Base-by-base conservation (phyloP, 306 rosid species). In the Pterocarpus macrocarpus region DNA sequence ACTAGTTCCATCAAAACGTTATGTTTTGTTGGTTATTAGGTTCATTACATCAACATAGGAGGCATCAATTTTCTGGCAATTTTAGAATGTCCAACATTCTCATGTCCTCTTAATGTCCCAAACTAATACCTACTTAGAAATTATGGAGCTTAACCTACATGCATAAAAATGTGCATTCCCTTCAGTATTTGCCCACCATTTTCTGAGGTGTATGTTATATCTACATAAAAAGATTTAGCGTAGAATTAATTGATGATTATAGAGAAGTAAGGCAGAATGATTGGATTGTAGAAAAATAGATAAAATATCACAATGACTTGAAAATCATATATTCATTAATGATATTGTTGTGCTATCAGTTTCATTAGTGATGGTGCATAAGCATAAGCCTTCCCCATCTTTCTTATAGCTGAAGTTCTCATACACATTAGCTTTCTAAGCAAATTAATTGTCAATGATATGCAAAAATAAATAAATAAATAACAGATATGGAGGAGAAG, bases 401-500 rank as follows among this genome's bases (percentile, higher is more conserved):
- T 75, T 66, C 34, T 33, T 50, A 59, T 55, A 7, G 59, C 64
- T 15, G 15, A 56, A 57, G 76, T 78, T 78, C 11, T 47, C 28
- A 78, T 17, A 35, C 49, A 1, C 8, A 49, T 69, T 32, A 77
- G 14, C 28, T 38, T 47, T 17, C 2, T 1, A 49, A 49, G 70
- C 52, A 61, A 61, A 76, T 45, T 44, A 1, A 45, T 2, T 41
- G 32, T 16, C 4, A 53, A 53, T 53, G 22, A 71, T 22, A 66
- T 14, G 65, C 8, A 41, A 28, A 11, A 4, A 11, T 5, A 11
- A 49, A 3, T 58, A 11, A 8, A 49, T 76, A 49, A 67, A 28
- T 76, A 39, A 80, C 86, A 96, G 98, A 96, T 79, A 93, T 96
- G 98, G 99, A 96, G 84, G 98, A 93, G 82, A 93, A 86, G 84